A percentile compares a stretch with the other conserved stretches of the same genome.
Conservation (phyloP, 192 early-diverging fungal genomes). For the Cetraspora pellucida region DNA sequence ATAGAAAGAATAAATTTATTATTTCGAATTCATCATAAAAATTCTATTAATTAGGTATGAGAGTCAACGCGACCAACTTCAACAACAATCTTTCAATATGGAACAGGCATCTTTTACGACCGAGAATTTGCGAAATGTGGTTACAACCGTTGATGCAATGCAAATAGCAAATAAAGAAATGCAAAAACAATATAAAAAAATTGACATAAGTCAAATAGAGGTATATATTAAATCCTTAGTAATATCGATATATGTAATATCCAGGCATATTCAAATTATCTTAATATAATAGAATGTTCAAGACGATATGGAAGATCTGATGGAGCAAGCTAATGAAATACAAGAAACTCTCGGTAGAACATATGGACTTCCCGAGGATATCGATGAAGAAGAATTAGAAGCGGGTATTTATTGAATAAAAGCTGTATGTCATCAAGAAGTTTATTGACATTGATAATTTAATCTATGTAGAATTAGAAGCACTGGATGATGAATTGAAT, state of each 20-base stretch:
- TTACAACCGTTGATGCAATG: slow-evolving; percentile 97
- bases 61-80: slow-evolving; percentile 88
- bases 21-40: background rate
- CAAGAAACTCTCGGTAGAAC: slow-evolving; percentile 93
- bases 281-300: slow-evolving; percentile 71
- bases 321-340: slow-evolving; percentile 97
- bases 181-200: slow-evolving; percentile 95
- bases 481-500: slow-evolving; percentile 87
- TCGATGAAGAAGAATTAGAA: slow-evolving; percentile 97
- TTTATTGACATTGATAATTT: background rate
- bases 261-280: background rate
- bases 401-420: slow-evolving; percentile 59
- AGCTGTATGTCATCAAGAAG: background rate
- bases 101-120: slow-evolving; percentile 91
- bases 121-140: slow-evolving; percentile 97
- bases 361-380: slow-evolving; percentile 91
- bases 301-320: slow-evolving; percentile 97
- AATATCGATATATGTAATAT: background rate
- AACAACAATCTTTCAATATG: slow-evolving; percentile 99
- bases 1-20: background rate
- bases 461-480: slow-evolving; percentile 78
- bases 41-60: slow-evolving; percentile 68
- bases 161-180: slow-evolving; percentile 90
- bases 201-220: slow-evolving; percentile 94
- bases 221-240: slow-evolving; percentile 48